Conservation (phyloP, 1,284 basidiomycete genomes). For the Apiotrichum mycotoxinovorans region DNA sequence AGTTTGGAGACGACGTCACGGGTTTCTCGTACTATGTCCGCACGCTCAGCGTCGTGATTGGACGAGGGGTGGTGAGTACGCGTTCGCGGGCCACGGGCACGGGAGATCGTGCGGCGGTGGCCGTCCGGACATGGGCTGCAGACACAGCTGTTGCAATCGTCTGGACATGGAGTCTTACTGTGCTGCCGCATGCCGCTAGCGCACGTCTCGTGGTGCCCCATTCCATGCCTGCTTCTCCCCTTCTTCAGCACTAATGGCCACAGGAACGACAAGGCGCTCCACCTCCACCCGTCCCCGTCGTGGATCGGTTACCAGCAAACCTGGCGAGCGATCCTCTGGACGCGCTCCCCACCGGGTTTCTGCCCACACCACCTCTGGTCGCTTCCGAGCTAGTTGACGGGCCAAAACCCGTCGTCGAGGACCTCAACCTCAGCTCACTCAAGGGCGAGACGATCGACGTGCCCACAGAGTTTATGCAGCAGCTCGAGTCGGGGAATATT, state of each 20-base stretch:
- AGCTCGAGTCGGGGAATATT: not conserved
- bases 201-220: not conserved
- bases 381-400: not conserved
- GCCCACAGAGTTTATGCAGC: constrained; percentile 2
- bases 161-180: no score
- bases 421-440: not conserved
- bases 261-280: constrained; percentile 27
- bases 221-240: not conserved
- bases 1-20: constrained; percentile 49
- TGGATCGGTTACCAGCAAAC: not conserved
- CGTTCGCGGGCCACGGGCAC: no score
- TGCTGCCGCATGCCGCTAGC: not conserved
- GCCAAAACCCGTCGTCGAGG: not conserved
- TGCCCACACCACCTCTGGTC: constrained; percentile 1
- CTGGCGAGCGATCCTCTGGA: not conserved
- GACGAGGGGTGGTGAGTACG: constrained; percentile 42
- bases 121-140: no score
- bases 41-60: constrained; percentile 47
- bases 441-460: constrained; percentile 6
- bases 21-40: constrained; percentile 51
- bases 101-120: no score
- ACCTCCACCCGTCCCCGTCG: constrained; percentile 26
- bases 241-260: not conserved
- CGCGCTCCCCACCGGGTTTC: not conserved
- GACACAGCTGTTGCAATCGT: not conserved